Evolutionary conservation across 2,329 filamentous ascomycete species (phyloP).

Genomic region (Myriosclerotinia duriaeana): DNA sequence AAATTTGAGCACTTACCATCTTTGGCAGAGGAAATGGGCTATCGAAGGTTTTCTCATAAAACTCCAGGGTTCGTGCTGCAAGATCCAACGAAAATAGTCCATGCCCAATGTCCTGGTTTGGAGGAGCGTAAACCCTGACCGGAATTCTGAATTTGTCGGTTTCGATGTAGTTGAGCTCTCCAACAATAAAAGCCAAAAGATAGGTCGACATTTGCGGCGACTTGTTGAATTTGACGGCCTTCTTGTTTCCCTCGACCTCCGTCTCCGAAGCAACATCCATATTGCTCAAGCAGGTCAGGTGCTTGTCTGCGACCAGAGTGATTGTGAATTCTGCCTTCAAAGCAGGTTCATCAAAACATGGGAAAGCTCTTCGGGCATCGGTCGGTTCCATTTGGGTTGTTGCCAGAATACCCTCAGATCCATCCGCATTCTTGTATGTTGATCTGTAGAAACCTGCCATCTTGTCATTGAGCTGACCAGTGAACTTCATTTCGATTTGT

Average conservation of each 20-base stretch:
- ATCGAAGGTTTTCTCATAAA: slow-evolving; percentile 94
- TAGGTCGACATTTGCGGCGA: slow-evolving; percentile 96
- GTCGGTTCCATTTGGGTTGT: slow-evolving; percentile 97
- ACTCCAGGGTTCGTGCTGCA: slow-evolving; percentile 83
- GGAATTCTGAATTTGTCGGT: slow-evolving; percentile 88
- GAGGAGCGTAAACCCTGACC: slow-evolving; percentile 89
- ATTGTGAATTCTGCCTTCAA: slow-evolving; percentile 92
- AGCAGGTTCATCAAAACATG: slow-evolving; percentile 93
- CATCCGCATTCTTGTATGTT: slow-evolving; percentile 82
- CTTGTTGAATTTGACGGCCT: slow-evolving; percentile 88
- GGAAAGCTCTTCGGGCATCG: slow-evolving; percentile 88
- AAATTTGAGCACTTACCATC: slow-evolving; percentile 52
- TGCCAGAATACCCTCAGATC: slow-evolving; percentile 77
- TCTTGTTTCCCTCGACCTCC: slow-evolving; percentile 66
- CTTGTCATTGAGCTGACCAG: slow-evolving; percentile 81
- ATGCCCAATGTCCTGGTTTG: slow-evolving; percentile 85
- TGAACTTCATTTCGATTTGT: slow-evolving; percentile 74
- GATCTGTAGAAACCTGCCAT: slow-evolving; percentile 98
- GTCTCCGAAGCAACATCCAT: slow-evolving; percentile 88
- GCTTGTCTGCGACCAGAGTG: slow-evolving; percentile 85
- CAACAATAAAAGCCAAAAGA: slow-evolving; percentile 88
- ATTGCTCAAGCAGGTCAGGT: slow-evolving; percentile 90
- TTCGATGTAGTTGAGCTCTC: slow-evolving; percentile 91
- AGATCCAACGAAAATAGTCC: slow-evolving; percentile 88
- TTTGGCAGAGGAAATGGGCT: slow-evolving; percentile 84